Evolutionary conservation across 768 basidiomycete species (phyloP), one percentile per base, ranked within the genome.

Genomic region (Leccinellum rugosiceps): DNA sequence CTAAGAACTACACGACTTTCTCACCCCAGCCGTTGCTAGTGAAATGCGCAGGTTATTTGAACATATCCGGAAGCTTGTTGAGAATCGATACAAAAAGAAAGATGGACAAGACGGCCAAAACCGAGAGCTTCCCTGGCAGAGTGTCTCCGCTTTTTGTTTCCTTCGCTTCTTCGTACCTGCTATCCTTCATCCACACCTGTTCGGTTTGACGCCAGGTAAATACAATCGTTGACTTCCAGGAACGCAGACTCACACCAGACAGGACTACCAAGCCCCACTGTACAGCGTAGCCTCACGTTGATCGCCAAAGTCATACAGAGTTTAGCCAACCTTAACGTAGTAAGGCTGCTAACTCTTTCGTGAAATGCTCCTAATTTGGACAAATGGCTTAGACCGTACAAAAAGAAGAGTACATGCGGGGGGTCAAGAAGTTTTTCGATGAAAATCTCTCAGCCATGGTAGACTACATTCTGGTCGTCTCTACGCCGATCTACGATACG

Each of bases 241-340:
- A 44, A 14, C 38, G 10, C 25, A n/a, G 51, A 47, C 63, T 72
- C 38, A 64, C 43, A n/a, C 56, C 34, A 11, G 31, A 4, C 57
- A 93, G 89, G 88, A 46, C 78, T 90, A 56, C 87, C 90, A 4
- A 79, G 79, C 54, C 67, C 76, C 19, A 75, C 83, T 9, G 83
- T 92, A 10, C 86, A 90, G 66, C 84, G 92, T 34, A 93, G 87
- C 68, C 78, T 95, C 50, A 94, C 88, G 0, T 69, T 92, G 62
- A 85, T 95, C 53, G 92, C 92, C 7, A 94, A 92, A 72, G 89
- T 88, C n/a, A 81, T 95, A 19, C 91, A 93, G 72, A 94, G 88
- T 62, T 76, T 94, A 41, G 93, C 93, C 6, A 95, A 95, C 70
- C 75, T 94, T 54, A 92, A 90, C 61, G 71, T 81, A 8, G 90